These are phyloP conservation scores for Macrolepiota fuliginosa DNA, from an alignment of 768 basidiomycete genomes.

Conservation along the genomic window DNA sequence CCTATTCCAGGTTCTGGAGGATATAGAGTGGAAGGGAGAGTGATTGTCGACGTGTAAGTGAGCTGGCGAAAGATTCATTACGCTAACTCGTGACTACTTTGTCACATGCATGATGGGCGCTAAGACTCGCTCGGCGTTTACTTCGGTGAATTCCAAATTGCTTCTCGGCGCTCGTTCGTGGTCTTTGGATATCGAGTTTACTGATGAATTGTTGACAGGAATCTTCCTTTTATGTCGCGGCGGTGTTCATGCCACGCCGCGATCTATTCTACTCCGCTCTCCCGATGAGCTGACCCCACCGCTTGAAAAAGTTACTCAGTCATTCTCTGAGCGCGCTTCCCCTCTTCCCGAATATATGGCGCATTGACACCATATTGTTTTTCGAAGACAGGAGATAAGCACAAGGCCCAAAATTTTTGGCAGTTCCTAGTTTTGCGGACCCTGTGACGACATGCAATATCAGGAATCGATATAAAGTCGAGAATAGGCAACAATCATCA, in stretches of 20 bases:
- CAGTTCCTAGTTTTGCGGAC: no score
- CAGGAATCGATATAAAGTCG: neutral
- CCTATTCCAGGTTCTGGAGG: slow-evolving; percentile 1
- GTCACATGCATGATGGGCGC: slow-evolving; percentile 6
- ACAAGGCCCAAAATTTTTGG: no score
- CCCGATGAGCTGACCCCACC: no score
- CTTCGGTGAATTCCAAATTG: neutral
- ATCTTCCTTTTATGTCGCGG: no score
- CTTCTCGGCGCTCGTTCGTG: neutral
- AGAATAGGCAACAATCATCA: neutral
- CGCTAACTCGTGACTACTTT: slow-evolving; percentile 2
- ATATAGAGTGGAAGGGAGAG: neutral
- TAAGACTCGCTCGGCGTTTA: neutral
- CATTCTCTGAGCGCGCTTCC: neutral
- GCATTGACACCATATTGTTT: no score
- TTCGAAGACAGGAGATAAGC: no score
- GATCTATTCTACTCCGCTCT: no score
- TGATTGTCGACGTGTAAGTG: slow-evolving; percentile 11
- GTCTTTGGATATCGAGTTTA: neutral
- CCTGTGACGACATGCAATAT: no score
- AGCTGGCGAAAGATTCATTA: slow-evolving; percentile 13
- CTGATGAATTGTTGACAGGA: neutral
- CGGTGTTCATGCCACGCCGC: no score
- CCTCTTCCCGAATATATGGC: neutral
- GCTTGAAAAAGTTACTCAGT: neutral